phyloP scores from a whole-genome alignment of 106 monocot genomes.

The Vanilla planifolia region DNA sequence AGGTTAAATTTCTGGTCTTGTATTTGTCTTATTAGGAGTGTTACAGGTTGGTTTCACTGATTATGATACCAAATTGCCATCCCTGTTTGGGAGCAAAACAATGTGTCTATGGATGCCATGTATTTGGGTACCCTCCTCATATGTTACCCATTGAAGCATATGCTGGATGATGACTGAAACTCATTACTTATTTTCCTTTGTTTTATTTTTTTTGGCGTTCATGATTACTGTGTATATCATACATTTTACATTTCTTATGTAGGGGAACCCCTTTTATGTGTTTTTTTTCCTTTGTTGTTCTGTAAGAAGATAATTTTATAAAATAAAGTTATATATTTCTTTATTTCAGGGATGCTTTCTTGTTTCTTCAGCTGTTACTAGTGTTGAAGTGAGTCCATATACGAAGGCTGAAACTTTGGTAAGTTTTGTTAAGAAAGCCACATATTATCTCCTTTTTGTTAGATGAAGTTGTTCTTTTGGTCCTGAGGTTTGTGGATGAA shows the following conservation, averaged over 20 bases:
- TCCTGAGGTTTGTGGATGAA: too few species aligned
- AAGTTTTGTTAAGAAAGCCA: slow-evolving; percentile 5
- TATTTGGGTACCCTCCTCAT: not conserved
- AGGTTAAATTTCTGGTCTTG: too few species aligned
- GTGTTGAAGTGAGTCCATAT: slow-evolving; percentile 45
- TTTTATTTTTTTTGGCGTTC: not conserved
- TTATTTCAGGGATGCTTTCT: slow-evolving; percentile 73
- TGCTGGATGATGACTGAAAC: too few species aligned
- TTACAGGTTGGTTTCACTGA: too few species aligned
- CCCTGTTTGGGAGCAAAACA: too few species aligned
- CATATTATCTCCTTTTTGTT: not conserved
- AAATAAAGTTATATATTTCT: not conserved
- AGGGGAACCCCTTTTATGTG: not conserved
- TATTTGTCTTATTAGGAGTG: too few species aligned
- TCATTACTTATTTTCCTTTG: not conserved
- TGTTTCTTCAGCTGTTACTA: slow-evolving; percentile 59
- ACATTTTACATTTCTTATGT: not conserved
- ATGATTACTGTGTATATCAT: not conserved
- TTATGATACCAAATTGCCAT: too few species aligned
- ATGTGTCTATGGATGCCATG: slow-evolving; percentile 1
- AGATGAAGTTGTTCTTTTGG: too few species aligned
- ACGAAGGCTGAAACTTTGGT: slow-evolving; percentile 82
- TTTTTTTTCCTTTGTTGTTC: not conserved
- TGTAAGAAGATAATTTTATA: not conserved
- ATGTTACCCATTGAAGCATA: too few species aligned